These are phyloP conservation scores for Cardamine chenopodiifolia DNA, from an alignment of 345 rosid genomes.

Conservation along the genomic window DNA sequence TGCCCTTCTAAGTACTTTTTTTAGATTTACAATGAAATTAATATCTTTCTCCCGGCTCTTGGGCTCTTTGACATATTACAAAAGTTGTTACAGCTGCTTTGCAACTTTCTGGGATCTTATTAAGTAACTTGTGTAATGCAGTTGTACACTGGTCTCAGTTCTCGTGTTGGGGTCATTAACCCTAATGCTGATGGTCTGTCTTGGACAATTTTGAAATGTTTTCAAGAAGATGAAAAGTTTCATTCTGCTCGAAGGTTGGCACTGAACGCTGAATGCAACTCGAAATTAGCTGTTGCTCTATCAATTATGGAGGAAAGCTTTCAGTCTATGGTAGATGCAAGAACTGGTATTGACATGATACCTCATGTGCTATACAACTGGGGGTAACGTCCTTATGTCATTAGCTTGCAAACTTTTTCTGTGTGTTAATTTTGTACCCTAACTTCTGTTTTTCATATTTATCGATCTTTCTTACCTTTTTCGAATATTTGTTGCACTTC, in stretches of 20 bases:
- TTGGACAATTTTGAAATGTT: conserved; percentile 81
- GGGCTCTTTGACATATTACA: conserved; percentile 13
- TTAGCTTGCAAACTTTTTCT: conserved; percentile 30
- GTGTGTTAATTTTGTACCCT: conserved; percentile 14
- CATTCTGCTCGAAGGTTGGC: conserved; percentile 73
- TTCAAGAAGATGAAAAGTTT: conserved; percentile 78
- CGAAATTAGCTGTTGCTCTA: conserved; percentile 85
- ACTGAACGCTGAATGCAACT: conserved; percentile 91
- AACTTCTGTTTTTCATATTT: neutral
- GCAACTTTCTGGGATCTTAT: conserved; percentile 9
- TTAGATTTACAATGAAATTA: neutral
- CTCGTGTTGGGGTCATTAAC: conserved; percentile 70
- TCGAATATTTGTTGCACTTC: conserved; percentile 33
- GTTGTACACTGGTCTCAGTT: conserved; percentile 71
- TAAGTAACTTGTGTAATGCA: conserved; percentile 43
- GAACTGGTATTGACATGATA: conserved; percentile 94
- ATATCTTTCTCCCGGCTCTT: conserved; percentile 11
- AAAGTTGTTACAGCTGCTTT: conserved; percentile 12
- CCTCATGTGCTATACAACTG: conserved; percentile 88
- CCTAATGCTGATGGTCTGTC: conserved; percentile 62
- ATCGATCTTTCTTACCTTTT: neutral
- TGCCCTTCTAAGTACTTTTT: neutral
- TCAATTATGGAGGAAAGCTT: conserved; percentile 95
- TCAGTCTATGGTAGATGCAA: conserved; percentile 89
- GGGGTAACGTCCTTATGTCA: conserved; percentile 55